Evolutionary conservation across 164 flowering plant species (phyloP).

Genomic region (Magnolia kwangsiensis): DNA sequence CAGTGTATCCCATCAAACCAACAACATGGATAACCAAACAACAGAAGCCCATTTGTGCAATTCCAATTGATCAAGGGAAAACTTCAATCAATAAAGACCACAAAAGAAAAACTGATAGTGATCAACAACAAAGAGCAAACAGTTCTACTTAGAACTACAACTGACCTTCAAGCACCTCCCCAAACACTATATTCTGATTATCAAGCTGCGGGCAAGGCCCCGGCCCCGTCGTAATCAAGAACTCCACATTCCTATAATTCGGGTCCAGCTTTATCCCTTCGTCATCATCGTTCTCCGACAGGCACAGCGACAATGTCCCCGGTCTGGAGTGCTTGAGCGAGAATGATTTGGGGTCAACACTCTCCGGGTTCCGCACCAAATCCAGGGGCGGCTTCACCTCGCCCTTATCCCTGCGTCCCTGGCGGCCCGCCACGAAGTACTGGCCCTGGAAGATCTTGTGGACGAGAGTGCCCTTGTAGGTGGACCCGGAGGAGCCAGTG

Average conservation of each 20-base stretch:
- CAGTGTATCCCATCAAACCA: neutral
- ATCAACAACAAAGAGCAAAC: neutral
- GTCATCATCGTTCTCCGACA: slow-evolving; percentile 91
- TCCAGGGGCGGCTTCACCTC: slow-evolving; percentile 53
- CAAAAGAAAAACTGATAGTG: neutral
- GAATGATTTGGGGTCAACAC: slow-evolving; percentile 62
- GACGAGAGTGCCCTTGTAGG: slow-evolving; percentile 73
- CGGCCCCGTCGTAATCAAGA: slow-evolving; percentile 95
- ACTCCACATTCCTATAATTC: slow-evolving; percentile 82
- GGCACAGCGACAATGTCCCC: slow-evolving; percentile 71
- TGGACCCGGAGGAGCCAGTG: slow-evolving; percentile 38
- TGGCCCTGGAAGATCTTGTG: slow-evolving; percentile 87
- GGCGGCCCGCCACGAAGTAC: slow-evolving; percentile 74
- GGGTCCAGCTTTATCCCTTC: slow-evolving; percentile 70
- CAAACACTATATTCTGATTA: slow-evolving; percentile 75
- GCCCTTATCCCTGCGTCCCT: slow-evolving; percentile 68
- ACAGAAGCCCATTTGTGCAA: neutral
- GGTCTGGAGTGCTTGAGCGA: slow-evolving; percentile 53
- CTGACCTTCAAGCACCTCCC: slow-evolving; percentile 86
- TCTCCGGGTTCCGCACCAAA: slow-evolving; percentile 59
- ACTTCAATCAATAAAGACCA: neutral
- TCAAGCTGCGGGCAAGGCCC: slow-evolving; percentile 91
- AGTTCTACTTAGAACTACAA: neutral
- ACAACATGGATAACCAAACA: neutral
- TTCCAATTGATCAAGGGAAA: neutral